phyloP scores from a whole-genome alignment of 2,329 filamentous ascomycete species.

The Fusarium metavorans region DNA sequence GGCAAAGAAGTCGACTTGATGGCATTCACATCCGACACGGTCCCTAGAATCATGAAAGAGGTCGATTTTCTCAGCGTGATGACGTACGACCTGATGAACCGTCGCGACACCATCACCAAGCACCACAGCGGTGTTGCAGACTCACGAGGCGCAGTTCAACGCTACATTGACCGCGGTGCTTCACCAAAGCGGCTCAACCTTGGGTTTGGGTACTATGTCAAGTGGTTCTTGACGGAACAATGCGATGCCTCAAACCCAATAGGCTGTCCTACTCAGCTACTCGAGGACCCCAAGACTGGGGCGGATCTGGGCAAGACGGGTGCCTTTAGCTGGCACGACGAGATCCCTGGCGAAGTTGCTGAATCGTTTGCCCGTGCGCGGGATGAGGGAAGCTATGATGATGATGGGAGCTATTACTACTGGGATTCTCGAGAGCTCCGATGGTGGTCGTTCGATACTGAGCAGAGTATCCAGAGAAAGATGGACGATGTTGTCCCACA shows the following conservation, averaged over 20 bases:
- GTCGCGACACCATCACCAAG: constrained; percentile 71
- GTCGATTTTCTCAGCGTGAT: constrained; percentile 78
- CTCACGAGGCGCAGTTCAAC: constrained; percentile 66
- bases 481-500: constrained; percentile 69
- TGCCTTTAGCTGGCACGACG: constrained; percentile 70
- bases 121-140: constrained; percentile 74
- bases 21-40: constrained; percentile 69
- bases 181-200: constrained; percentile 67
- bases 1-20: constrained; percentile 75
- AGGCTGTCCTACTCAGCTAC: constrained; percentile 65
- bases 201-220: constrained; percentile 76
- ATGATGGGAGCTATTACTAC: constrained; percentile 77
- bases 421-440: constrained; percentile 69
- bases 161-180: constrained; percentile 69
- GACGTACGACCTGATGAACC: constrained; percentile 79
- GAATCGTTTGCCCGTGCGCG: constrained; percentile 70
- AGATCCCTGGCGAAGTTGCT: constrained; percentile 63
- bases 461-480: constrained; percentile 70
- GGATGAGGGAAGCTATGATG: constrained; percentile 60
- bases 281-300: constrained; percentile 70
- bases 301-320: constrained; percentile 68
- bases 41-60: constrained; percentile 67
- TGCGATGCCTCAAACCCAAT: constrained; percentile 58
- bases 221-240: constrained; percentile 69
- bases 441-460: constrained; percentile 83